Percentiles rank a stretch among this genome's conserved stretches.
phyloP scores from a whole-genome alignment of 2,329 filamentous ascomycete genomes.

The Colletotrichum sp. region DNA sequence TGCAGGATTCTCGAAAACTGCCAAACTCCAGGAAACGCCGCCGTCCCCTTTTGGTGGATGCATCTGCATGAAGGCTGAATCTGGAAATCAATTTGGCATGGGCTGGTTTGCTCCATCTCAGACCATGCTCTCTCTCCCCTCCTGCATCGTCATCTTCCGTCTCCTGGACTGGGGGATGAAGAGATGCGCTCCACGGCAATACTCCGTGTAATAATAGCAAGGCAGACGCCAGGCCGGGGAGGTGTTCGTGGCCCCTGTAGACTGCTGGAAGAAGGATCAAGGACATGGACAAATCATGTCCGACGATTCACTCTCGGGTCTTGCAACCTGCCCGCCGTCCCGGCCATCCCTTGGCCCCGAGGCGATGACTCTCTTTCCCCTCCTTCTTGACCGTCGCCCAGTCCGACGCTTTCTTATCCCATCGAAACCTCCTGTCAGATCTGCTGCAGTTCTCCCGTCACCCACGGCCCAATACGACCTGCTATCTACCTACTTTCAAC shows the following conservation, averaged over 20 bases:
- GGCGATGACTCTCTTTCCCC: neutral
- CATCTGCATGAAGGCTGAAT: constrained; percentile 1
- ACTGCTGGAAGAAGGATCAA: neutral
- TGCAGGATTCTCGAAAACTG: neutral
- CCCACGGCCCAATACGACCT: neutral
- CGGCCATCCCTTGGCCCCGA: neutral
- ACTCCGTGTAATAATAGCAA: neutral
- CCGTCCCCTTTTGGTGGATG: neutral
- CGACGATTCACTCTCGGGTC: neutral
- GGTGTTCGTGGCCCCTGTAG: neutral
- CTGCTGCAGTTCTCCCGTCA: neutral
- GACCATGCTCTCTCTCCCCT: neutral
- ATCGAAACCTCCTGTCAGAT: neutral
- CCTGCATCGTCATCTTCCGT: neutral
- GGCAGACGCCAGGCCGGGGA: neutral
- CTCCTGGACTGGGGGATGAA: neutral
- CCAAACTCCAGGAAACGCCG: neutral
- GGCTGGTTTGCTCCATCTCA: neutral
- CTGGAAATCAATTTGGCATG: constrained; percentile 1
- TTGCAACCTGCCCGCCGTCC: neutral
- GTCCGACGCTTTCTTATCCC: neutral
- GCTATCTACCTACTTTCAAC: neutral
- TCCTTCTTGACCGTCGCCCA: neutral
- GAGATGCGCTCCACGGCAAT: neutral
- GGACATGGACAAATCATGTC: neutral